phyloP scores from a whole-genome alignment of 1,284 basidiomycete species.

The Ceratobasidium sp. region DNA sequence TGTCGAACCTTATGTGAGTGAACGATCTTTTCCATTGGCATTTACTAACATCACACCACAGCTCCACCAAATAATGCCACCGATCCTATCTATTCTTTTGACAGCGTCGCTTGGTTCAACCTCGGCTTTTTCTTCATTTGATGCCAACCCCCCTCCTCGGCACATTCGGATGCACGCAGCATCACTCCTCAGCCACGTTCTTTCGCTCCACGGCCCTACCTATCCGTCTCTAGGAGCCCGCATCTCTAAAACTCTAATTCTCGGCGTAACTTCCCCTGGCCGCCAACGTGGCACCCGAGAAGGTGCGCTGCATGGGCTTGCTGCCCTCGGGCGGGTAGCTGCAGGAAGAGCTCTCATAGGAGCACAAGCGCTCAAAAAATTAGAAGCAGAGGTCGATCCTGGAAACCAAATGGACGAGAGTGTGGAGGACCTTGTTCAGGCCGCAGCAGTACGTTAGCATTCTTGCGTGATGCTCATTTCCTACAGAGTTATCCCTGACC shows the following conservation, averaged over 20 bases:
- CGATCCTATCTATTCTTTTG: constrained; percentile 87
- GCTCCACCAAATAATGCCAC: constrained; percentile 95
- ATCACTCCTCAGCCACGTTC: constrained; percentile 80
- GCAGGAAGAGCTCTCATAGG: constrained; percentile 29
- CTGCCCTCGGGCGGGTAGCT: constrained; percentile 34
- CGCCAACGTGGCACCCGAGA: constrained; percentile 70
- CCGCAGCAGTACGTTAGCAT: constrained; percentile 9
- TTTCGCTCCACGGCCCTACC: constrained; percentile 76
- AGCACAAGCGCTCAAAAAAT: constrained; percentile 26
- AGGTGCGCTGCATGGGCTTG: constrained; percentile 82
- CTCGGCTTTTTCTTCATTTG: constrained; percentile 48
- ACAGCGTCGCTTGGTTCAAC: constrained; percentile 72
- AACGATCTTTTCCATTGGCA: constrained; percentile 7
- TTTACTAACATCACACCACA: constrained; percentile 51
- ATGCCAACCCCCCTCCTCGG: constrained; percentile 61
- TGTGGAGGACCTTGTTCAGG: constrained; percentile 30
- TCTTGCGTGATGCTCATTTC: constrained; percentile 3
- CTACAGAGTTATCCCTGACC: neutral
- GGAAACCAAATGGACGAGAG: constrained; percentile 20
- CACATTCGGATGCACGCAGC: constrained; percentile 78
- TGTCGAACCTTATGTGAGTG: constrained; percentile 91
- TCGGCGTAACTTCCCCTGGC: constrained; percentile 78
- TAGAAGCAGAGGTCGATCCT: constrained; percentile 21
- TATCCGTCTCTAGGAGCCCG: constrained; percentile 87
- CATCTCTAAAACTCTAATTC: constrained; percentile 89